Percentiles rank a stretch among this genome's conserved stretches.
Conservation (phyloP, 768 basidiomycete species). For the Amanita pseudoporphyria region DNA sequence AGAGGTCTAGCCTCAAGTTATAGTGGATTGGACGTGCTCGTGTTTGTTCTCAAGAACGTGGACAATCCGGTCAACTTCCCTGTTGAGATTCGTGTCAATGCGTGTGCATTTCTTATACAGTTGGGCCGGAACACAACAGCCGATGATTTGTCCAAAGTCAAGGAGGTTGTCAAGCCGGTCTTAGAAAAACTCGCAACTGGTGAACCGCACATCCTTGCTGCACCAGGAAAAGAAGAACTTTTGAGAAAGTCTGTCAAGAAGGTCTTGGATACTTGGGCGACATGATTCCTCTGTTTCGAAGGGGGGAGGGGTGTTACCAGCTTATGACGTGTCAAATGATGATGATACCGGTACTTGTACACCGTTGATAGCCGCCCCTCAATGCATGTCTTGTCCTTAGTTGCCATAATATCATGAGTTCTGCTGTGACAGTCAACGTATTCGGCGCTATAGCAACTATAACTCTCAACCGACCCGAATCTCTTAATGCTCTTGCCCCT, state of each 20-base stretch:
- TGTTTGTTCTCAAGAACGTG: slow-evolving; percentile 48
- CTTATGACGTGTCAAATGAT: not conserved
- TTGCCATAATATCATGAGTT: no score
- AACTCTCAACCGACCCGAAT: no score
- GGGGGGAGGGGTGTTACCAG: not conserved
- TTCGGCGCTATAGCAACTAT: no score
- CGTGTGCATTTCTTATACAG: slow-evolving; percentile 63
- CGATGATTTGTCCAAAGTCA: slow-evolving; percentile 38
- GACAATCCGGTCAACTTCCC: slow-evolving; percentile 50
- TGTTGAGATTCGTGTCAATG: slow-evolving; percentile 70
- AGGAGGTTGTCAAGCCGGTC: slow-evolving; percentile 38
- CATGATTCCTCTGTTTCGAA: not conserved
- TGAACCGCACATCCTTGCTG: slow-evolving; percentile 13
- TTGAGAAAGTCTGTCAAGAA: slow-evolving; percentile 29
- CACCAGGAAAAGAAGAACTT: slow-evolving; percentile 33
- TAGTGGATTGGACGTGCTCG: slow-evolving; percentile 60
- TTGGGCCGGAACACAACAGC: slow-evolving; percentile 43
- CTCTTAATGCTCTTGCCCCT: no score
- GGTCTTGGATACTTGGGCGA: slow-evolving; percentile 29
- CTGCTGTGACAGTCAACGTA: no score
- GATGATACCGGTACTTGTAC: no score
- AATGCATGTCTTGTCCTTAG: no score
- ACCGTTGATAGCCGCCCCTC: no score
- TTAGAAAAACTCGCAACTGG: slow-evolving; percentile 39
- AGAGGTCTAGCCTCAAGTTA: slow-evolving; percentile 29